These are phyloP conservation scores for Cryptosporidium viatorum DNA, from an alignment of 169 alveolate species.

Conservation along the genomic window DNA sequence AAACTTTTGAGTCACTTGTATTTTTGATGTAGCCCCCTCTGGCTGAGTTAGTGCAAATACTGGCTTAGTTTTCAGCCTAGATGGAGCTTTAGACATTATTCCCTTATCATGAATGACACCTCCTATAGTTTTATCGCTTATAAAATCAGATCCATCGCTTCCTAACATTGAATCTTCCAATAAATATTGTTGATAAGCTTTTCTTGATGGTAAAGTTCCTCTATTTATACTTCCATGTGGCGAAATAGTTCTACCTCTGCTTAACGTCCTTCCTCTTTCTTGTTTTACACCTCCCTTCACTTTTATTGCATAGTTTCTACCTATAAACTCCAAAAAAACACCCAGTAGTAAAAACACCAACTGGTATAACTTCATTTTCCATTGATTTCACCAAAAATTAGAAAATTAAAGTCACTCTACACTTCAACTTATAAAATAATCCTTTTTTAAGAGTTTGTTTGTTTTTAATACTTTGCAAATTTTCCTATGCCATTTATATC, in stretches of 20 bases:
- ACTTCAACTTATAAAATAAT: neutral
- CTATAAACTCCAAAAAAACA: neutral
- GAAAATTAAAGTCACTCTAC: neutral
- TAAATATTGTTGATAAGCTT: neutral
- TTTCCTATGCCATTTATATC: neutral
- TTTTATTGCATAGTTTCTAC: neutral
- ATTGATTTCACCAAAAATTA: neutral
- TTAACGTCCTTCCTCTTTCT: constrained; percentile 28
- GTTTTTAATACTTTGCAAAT: neutral
- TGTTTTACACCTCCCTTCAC: neutral
- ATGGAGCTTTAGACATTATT: constrained; percentile 53
- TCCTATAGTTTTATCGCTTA: constrained; percentile 42
- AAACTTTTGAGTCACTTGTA: neutral
- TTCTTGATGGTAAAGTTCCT: constrained; percentile 3
- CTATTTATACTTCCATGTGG: neutral
- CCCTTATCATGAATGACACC: neutral
- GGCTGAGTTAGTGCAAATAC: neutral
- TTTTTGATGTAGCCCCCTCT: neutral
- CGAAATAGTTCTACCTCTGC: constrained; percentile 1
- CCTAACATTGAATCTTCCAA: constrained; percentile 14
- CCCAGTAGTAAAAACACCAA: constrained; percentile 11
- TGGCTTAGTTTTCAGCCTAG: constrained; percentile 20
- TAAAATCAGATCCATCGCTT: constrained; percentile 27
- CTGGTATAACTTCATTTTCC: constrained; percentile 7
- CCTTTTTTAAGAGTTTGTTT: neutral